Evolutionary conservation across 805 yeast genomes (phyloP).

Genomic region (Starmerella stigmatis): DNA sequence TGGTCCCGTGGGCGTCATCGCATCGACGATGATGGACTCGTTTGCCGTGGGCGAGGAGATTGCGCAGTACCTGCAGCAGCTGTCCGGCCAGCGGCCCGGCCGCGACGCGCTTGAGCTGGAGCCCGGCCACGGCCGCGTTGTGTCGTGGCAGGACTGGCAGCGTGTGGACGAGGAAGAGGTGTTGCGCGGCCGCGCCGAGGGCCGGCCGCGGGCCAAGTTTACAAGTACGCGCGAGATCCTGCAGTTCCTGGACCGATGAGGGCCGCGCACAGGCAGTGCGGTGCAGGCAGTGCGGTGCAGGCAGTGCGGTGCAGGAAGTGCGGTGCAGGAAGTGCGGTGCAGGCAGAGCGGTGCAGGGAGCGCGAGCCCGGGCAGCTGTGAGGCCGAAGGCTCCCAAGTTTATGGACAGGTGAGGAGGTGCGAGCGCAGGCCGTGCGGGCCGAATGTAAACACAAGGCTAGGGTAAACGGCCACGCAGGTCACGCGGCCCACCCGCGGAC

Average conservation of each 20-base stretch:
- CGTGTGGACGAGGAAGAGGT: constrained; percentile 46
- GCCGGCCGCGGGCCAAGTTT: constrained; percentile 53
- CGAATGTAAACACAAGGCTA: too few relatives aligned
- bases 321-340: too few relatives aligned
- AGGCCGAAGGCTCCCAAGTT: too few relatives aligned
- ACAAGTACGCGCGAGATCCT: constrained; percentile 42
- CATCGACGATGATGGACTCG: constrained; percentile 78
- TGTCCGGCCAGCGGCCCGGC: constrained; percentile 28
- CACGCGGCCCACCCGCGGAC: too few relatives aligned
- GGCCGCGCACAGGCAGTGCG: too few relatives aligned
- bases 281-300: too few relatives aligned
- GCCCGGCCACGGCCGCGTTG: constrained; percentile 23
- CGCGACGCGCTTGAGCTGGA: background rate
- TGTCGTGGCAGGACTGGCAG: constrained; percentile 61
- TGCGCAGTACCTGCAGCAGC: constrained; percentile 29
- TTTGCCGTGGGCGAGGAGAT: constrained; percentile 61
- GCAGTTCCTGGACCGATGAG: constrained; percentile 5
- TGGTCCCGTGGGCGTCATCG: constrained; percentile 84
- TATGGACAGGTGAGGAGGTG: too few relatives aligned
- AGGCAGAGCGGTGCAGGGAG: too few relatives aligned
- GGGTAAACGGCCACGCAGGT: too few relatives aligned
- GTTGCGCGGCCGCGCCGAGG: constrained; percentile 37
- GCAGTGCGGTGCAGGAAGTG: too few relatives aligned
- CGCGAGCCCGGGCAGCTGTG: too few relatives aligned
- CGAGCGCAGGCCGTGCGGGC: too few relatives aligned